Conservation (phyloP, 805 yeast species). For the Candida sithepensis region DNA sequence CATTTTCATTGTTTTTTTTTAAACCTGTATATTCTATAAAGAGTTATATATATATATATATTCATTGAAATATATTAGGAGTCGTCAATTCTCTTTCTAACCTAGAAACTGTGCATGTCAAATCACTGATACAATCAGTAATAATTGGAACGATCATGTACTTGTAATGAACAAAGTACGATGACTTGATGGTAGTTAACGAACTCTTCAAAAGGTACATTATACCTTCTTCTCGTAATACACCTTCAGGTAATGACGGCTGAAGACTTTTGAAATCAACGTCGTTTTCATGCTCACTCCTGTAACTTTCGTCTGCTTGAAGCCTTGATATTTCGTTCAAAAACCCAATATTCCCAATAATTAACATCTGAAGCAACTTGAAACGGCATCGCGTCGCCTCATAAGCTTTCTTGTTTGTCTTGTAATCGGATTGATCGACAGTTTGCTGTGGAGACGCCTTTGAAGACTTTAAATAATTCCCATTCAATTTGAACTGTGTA, state of each 20-base stretch:
- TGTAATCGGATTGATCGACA: conserved; percentile 5
- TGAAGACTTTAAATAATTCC: neutral
- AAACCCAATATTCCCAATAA: conserved; percentile 10
- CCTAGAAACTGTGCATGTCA: conserved; percentile 15
- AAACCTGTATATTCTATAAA: conserved; percentile 1
- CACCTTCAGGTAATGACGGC: conserved; percentile 1
- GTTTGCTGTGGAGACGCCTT: neutral
- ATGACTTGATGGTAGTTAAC: conserved; percentile 9
- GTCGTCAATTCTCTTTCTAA: conserved; percentile 16
- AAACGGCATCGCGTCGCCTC: conserved; percentile 13
- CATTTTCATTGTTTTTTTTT: neutral
- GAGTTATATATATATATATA: neutral
- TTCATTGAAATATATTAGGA: conserved; percentile 10
- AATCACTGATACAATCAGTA: conserved; percentile 18
- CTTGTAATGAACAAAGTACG: conserved; percentile 16
- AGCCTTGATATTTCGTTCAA: neutral
- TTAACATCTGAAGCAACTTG: conserved; percentile 17
- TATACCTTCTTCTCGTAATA: conserved; percentile 11
- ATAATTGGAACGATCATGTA: conserved; percentile 17
- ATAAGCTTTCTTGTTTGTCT: conserved; percentile 7
- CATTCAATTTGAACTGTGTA: conserved; percentile 6
- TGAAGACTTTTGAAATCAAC: conserved; percentile 3
- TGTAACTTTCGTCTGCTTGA: neutral
- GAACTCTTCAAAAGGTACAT: conserved; percentile 7
- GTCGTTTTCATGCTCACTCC: neutral